Percentiles rank a stretch among this genome's conserved stretches.
Evolutionary conservation across 2,329 filamentous ascomycete genomes (phyloP).

Genomic region (Aspergillus texensis): DNA sequence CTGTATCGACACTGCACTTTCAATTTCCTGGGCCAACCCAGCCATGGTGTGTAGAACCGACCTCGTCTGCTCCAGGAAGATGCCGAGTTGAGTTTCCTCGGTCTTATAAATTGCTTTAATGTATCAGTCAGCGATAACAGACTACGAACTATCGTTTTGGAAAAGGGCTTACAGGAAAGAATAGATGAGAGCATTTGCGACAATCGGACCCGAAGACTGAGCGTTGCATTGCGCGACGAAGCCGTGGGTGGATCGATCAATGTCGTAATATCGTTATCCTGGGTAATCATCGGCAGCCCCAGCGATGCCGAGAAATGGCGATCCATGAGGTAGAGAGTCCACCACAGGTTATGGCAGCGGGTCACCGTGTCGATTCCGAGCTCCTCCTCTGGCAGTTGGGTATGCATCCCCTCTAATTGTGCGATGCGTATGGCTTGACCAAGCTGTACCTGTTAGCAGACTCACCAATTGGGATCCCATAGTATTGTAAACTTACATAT

Average conservation of each 20-base stretch:
- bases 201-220: not conserved
- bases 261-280: not conserved
- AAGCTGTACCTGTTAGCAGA: not conserved
- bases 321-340: not conserved
- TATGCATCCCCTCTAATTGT: not conserved
- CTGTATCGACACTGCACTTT: not conserved
- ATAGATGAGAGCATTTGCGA: not conserved
- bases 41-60: not conserved
- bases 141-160: not conserved
- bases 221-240: not conserved
- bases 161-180: not conserved
- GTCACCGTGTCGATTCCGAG: not conserved
- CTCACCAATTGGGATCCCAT: no score
- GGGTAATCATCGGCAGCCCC: not conserved
- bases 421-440: not conserved
- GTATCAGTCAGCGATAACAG: not conserved
- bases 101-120: not conserved
- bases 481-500: not conserved
- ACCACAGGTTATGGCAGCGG: not conserved
- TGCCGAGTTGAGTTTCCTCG: not conserved
- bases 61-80: not conserved
- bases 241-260: not conserved
- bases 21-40: not conserved
- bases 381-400: not conserved
- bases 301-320: not conserved